Evolutionary conservation across 306 rosid genomes (phyloP).

Genomic region (Sesbania bispinosa): DNA sequence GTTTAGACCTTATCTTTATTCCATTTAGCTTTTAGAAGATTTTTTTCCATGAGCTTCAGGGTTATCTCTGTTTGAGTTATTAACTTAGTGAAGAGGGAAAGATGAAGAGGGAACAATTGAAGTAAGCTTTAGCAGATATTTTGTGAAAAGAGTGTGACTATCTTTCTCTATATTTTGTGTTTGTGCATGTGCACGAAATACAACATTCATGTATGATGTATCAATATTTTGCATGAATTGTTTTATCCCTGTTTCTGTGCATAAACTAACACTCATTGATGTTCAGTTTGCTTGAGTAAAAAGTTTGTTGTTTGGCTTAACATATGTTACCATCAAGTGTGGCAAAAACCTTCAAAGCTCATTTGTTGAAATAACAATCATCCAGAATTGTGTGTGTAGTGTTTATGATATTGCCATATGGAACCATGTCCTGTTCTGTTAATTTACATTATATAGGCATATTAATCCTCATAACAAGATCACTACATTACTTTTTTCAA

Average conservation of each 20-base stretch:
- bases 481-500: background rate
- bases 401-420: background rate
- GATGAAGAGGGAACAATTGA: background rate
- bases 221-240: background rate
- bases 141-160: background rate
- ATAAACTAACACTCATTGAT: background rate
- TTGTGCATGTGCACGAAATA: background rate
- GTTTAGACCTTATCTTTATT: background rate
- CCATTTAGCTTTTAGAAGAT: background rate
- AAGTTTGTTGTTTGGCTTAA: background rate
- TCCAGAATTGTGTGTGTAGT: background rate
- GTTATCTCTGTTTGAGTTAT: background rate
- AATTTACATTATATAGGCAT: background rate
- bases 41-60: background rate
- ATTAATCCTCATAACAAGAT: background rate
- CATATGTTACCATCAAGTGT: background rate
- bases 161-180: too few species aligned
- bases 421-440: background rate
- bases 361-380: background rate
- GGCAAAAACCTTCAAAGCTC: background rate
- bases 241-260: conserved; percentile 1
- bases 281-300: background rate
- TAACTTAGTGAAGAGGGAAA: background rate
- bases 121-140: background rate
- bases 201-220: background rate